These are phyloP conservation scores for Starmerella etchellsii DNA, from an alignment of 805 yeast species.

Conservation along the genomic window DNA sequence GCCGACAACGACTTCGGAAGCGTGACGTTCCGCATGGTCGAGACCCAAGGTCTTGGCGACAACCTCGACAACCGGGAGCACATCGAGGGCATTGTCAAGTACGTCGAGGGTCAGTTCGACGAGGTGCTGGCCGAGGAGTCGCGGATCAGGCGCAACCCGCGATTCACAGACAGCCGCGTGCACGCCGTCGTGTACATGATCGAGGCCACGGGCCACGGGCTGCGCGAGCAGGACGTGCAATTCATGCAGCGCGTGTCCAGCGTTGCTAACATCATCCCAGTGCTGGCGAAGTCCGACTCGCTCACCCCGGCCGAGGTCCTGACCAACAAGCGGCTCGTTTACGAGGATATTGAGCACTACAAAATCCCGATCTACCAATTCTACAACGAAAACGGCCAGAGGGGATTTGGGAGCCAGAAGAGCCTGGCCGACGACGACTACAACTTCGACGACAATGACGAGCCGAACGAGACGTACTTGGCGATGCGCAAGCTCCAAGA, in stretches of 20 bases:
- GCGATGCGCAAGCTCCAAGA: constrained; percentile 34
- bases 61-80: constrained; percentile 50
- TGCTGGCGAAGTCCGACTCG: constrained; percentile 76
- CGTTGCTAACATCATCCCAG: constrained; percentile 74
- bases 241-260: constrained; percentile 67
- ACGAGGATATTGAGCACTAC: constrained; percentile 59
- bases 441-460: constrained; percentile 37
- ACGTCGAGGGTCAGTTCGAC: constrained; percentile 60
- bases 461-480: constrained; percentile 32
- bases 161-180: constrained; percentile 58
- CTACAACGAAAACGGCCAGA: constrained; percentile 36
- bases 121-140: constrained; percentile 61
- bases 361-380: constrained; percentile 63
- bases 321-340: constrained; percentile 59
- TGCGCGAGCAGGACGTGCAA: constrained; percentile 60
- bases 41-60: constrained; percentile 71
- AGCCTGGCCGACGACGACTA: constrained; percentile 31
- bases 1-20: constrained; percentile 20
- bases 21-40: constrained; percentile 41
- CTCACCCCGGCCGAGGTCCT: constrained; percentile 64
- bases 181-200: constrained; percentile 71
- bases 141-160: constrained; percentile 58
- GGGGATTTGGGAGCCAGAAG: constrained; percentile 31
- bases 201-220: constrained; percentile 43
- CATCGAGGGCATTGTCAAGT: constrained; percentile 39